phyloP scores from a whole-genome alignment of 2,329 filamentous ascomycete genomes.

The Lizonia empirigonia region DNA sequence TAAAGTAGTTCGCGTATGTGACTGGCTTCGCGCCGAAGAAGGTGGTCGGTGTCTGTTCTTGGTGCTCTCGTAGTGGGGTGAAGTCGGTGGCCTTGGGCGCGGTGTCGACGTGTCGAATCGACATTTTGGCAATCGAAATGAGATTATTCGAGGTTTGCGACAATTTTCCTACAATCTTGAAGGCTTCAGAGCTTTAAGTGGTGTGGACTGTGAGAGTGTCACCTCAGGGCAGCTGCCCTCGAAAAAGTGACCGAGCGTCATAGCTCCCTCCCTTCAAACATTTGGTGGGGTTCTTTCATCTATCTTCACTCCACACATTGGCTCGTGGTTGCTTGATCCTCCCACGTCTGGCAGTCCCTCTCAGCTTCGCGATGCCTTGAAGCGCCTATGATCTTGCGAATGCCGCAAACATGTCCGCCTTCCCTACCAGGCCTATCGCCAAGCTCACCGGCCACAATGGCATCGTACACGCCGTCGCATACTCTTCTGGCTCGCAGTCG shows the following conservation, averaged over 20 bases:
- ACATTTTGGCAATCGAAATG: slow-evolving; percentile 30
- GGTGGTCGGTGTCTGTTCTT: slow-evolving; percentile 72
- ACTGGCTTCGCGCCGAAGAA: slow-evolving; percentile 76
- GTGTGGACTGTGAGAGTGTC: background rate
- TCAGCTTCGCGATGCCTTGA: slow-evolving; percentile 30
- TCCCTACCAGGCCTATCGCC: slow-evolving; percentile 50
- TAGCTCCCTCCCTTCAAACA: slow-evolving; percentile 21
- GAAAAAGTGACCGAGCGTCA: slow-evolving; percentile 33
- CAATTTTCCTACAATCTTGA: background rate
- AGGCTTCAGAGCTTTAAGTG: background rate
- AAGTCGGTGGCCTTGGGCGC: slow-evolving; percentile 66
- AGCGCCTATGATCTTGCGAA: slow-evolving; percentile 1
- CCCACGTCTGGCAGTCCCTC: background rate
- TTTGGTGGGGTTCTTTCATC: slow-evolving; percentile 6
- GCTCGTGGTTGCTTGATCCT: background rate
- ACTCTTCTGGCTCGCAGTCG: slow-evolving; percentile 55
- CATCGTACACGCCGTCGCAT: slow-evolving; percentile 58
- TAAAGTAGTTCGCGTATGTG: slow-evolving; percentile 66
- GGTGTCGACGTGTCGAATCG: slow-evolving; percentile 58
- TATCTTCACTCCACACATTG: slow-evolving; percentile 2
- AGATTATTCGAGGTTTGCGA: background rate
- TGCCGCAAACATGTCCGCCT: slow-evolving; percentile 41
- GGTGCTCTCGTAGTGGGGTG: slow-evolving; percentile 69
- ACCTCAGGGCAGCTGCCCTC: slow-evolving; percentile 16
- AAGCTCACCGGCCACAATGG: slow-evolving; percentile 52